A percentile compares a stretch with the other conserved stretches of the same genome.
phyloP scores from a whole-genome alignment of 2,329 filamentous ascomycete species.

The Phialemonium atrogriseum region DNA sequence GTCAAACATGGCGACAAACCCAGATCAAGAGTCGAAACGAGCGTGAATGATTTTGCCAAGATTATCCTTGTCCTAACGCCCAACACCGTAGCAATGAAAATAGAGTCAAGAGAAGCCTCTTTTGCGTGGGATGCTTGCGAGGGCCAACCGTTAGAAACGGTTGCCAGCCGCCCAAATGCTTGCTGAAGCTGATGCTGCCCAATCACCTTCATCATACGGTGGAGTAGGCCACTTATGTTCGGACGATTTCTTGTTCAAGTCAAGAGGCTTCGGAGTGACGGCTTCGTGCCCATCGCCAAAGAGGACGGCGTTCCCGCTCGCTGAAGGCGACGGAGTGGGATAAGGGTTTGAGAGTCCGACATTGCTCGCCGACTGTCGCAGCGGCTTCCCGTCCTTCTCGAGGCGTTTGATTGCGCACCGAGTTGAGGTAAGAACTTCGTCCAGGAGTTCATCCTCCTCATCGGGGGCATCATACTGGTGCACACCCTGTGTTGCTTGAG shows the following conservation, averaged over 20 bases:
- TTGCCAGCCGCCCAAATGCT: constrained; percentile 71
- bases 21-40: constrained; percentile 9
- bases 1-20: constrained; percentile 12
- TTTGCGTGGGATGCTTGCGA: neutral
- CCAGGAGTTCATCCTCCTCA: constrained; percentile 91
- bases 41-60: no score
- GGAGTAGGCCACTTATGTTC: constrained; percentile 85
- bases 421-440: constrained; percentile 76
- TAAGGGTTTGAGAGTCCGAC: constrained; percentile 53
- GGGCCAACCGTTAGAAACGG: constrained; percentile 41
- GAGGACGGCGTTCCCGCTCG: constrained; percentile 68
- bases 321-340: constrained; percentile 65
- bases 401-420: constrained; percentile 66
- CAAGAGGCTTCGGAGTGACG: constrained; percentile 61
- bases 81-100: constrained; percentile 1
- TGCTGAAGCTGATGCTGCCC: constrained; percentile 74
- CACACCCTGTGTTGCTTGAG: constrained; percentile 65
- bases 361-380: constrained; percentile 59
- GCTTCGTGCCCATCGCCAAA: constrained; percentile 60
- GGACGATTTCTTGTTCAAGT: constrained; percentile 52
- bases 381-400: constrained; percentile 43
- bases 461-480: constrained; percentile 90
- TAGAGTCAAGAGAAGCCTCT: no score
- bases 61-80: no score
- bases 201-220: constrained; percentile 88